Evolutionary conservation across 768 basidiomycete genomes (phyloP), one percentile per base, ranked within the genome.

Genomic region (Agaricus sinodeliciosus): DNA sequence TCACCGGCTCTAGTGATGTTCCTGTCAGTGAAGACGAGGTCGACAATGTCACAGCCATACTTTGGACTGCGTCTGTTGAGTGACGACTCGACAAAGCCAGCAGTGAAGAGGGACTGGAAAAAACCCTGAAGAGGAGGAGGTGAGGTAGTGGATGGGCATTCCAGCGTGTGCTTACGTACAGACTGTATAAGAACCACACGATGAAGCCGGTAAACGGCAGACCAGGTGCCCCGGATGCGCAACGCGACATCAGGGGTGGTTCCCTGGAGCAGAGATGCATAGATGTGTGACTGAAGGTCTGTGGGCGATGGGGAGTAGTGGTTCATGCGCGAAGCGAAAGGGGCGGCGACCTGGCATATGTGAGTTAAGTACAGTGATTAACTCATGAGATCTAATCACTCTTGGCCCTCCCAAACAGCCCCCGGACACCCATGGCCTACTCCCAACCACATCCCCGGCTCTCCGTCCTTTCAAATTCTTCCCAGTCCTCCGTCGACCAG

Each of bases 171-270:
- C 25, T 42, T 18, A 57, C 60, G 51, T 50, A 90, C 90, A 8
- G 91, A 83, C 67, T 95, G 94, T 40, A 92, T 90, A 55, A 95
- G 82, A 36, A 96, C 82, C 48, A 94, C 85, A 22, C 84, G 78
- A 67, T 96, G 94, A 5, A 93, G 72, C 41, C 74, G 79, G 71
- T 94, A 96, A 34, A 81, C 70, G 1, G 88, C 87, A 45, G 70
- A 66, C 91, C 77, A 79, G 3, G 82, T 73, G 3, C 81, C 86
- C 25, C 72, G 68, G 16, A 94, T 77, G 44, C 79, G 73, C 43
- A 96, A 71, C 39, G 82, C 77, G 57, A 94, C 82, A 70, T 95
- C 94, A 15, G 89, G 77, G 0, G 90, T 89, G 55, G 74, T 76
- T 22, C 80, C 80, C 52, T 81, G 72, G 4, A 93, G 71, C 64